Percentiles rank a stretch among this genome's conserved stretches.
Evolutionary conservation across 176 grass and related monocot genomes (phyloP).

Genomic region (Zizania latifolia): DNA sequence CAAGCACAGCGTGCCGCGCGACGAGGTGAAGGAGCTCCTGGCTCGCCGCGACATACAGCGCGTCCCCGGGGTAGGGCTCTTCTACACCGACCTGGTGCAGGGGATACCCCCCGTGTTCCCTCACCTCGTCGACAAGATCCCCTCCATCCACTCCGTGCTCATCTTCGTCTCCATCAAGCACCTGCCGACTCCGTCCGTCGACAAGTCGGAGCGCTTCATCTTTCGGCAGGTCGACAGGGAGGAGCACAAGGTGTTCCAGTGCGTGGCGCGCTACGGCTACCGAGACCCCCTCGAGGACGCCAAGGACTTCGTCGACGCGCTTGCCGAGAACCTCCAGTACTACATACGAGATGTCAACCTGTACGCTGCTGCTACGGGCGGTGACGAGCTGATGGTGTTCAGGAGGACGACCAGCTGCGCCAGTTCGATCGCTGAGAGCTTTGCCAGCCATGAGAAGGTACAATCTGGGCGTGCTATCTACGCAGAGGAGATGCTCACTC

Average conservation of each 20-base stretch:
- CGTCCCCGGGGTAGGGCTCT: constrained; percentile 35
- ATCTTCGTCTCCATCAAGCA: constrained; percentile 48
- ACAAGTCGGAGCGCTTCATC: constrained; percentile 19
- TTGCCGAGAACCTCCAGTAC: background rate
- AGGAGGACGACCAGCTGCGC: background rate
- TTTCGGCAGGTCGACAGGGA: constrained; percentile 4
- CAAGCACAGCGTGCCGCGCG: constrained; percentile 16
- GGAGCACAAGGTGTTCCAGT: constrained; percentile 8
- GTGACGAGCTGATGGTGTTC: background rate
- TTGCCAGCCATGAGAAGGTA: background rate
- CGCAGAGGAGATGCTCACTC: constrained; percentile 18
- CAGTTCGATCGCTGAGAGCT: background rate
- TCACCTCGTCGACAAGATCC: constrained; percentile 39
- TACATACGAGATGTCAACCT: constrained; percentile 2
- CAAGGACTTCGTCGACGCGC: background rate
- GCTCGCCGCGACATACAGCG: constrained; percentile 8
- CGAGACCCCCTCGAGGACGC: constrained; percentile 16
- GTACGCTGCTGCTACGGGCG: background rate
- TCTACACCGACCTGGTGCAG: constrained; percentile 49
- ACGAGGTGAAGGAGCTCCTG: constrained; percentile 12
- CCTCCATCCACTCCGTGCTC: constrained; percentile 41
- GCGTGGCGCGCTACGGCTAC: constrained; percentile 33
- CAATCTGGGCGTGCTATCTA: background rate
- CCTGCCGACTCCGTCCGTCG: constrained; percentile 13
- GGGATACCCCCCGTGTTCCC: constrained; percentile 42